phyloP scores from a whole-genome alignment of 148 eudicot species.

The Rhododendron simsii region DNA sequence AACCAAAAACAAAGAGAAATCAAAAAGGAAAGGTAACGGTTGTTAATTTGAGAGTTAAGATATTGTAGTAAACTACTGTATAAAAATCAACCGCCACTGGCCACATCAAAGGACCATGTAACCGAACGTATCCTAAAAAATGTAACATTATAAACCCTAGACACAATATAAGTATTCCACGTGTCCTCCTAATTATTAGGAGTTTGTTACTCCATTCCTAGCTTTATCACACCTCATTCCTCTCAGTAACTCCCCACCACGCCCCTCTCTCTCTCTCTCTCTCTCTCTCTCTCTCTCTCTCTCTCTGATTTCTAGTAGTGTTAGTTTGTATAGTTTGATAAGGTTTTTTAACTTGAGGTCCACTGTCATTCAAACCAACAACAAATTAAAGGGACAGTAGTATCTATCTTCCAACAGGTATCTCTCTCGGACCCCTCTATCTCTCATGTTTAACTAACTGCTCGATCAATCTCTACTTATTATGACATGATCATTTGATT shows the following conservation, averaged over 20 bases:
- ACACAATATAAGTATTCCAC: background rate
- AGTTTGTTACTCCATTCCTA: background rate
- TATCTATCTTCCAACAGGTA: background rate
- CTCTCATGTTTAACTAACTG: background rate
- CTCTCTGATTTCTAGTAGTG: background rate
- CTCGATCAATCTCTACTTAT: background rate
- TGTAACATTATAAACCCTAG: background rate
- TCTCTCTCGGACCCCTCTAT: background rate
- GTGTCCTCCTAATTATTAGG: slow-evolving; percentile 1
- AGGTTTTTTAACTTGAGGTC: background rate
- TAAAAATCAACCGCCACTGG: background rate
- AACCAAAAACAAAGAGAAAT: too few relatives aligned
- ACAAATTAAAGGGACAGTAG: background rate
- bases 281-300: background rate
- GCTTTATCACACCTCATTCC: background rate
- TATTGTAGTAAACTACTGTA: too few relatives aligned
- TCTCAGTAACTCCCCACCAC: background rate
- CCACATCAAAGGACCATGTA: background rate
- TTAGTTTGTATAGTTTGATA: slow-evolving; percentile 15
- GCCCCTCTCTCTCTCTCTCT: slow-evolving; percentile 5
- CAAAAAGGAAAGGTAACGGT: too few relatives aligned
- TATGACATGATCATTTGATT: too few relatives aligned
- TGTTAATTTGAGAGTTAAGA: too few relatives aligned
- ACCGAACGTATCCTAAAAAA: background rate
- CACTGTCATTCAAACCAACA: background rate